phyloP scores from a whole-genome alignment of 495 filamentous ascomycete species.

The Podospora australis region DNA sequence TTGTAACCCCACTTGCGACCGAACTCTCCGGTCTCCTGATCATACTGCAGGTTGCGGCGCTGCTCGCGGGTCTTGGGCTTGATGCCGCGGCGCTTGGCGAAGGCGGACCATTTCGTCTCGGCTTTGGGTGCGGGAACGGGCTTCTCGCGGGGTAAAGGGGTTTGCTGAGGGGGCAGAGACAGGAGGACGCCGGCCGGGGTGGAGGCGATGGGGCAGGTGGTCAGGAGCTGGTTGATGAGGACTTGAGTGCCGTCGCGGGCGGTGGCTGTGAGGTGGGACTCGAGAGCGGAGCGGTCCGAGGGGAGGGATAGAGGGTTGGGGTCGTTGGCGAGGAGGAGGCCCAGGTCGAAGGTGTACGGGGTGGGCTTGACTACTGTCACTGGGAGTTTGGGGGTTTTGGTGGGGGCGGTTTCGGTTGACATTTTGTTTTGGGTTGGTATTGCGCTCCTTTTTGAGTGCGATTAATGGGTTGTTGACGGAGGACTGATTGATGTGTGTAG shows the following conservation, averaged over 20 bases:
- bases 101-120: slow-evolving; percentile 88
- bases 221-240: slow-evolving; percentile 74
- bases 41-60: slow-evolving; percentile 64
- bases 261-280: slow-evolving; percentile 54
- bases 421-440: slow-evolving; percentile 20
- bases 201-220: slow-evolving; percentile 66
- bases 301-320: slow-evolving; percentile 62
- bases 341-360: slow-evolving; percentile 88
- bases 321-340: slow-evolving; percentile 74
- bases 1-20: slow-evolving; percentile 86
- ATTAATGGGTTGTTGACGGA: neutral
- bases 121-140: slow-evolving; percentile 71
- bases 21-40: slow-evolving; percentile 81
- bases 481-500: neutral
- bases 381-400: slow-evolving; percentile 34
- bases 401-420: slow-evolving; percentile 17
- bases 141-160: slow-evolving; percentile 79
- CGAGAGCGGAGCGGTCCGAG: slow-evolving; percentile 40
- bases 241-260: slow-evolving; percentile 84
- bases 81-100: slow-evolving; percentile 94
- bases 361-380: slow-evolving; percentile 74
- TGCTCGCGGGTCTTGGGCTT: slow-evolving; percentile 65
- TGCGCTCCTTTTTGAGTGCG: neutral
- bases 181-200: slow-evolving; percentile 66
- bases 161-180: slow-evolving; percentile 61